Conservation (phyloP, 495 filamentous ascomycete genomes). For the Tuber borchii region DNA sequence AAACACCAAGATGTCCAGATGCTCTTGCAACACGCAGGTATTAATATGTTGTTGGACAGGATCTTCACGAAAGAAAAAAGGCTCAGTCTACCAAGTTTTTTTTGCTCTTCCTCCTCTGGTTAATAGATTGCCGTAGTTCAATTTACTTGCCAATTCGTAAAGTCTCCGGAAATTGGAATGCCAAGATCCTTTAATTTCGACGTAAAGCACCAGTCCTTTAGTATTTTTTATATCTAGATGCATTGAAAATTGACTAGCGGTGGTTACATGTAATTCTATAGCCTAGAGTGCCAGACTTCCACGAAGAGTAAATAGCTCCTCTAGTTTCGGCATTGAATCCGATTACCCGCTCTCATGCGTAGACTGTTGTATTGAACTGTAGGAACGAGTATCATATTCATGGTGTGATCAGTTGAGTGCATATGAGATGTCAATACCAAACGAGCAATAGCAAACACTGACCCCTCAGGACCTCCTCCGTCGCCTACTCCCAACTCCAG, state of each 20-base stretch:
- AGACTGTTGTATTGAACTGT: neutral
- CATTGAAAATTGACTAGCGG: no score
- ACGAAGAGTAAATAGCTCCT: neutral
- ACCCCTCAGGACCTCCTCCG: neutral
- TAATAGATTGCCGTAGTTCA: neutral
- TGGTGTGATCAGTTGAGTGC: neutral
- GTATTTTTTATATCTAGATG: neutral
- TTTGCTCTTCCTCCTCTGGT: neutral
- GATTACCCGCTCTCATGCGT: neutral
- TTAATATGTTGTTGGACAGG: no score
- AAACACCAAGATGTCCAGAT: neutral
- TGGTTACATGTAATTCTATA: neutral
- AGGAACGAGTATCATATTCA: neutral
- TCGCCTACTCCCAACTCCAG: neutral
- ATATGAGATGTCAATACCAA: neutral
- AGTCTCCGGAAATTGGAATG: neutral
- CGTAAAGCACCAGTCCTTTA: neutral
- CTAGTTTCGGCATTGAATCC: neutral
- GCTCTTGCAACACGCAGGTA: neutral
- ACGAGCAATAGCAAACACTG: neutral
- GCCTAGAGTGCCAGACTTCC: neutral
- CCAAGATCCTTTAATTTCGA: neutral
- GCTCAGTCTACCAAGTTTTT: neutral
- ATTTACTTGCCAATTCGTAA: neutral
- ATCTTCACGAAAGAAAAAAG: neutral